A percentile compares a stretch with the other conserved stretches of the same genome.
These are phyloP conservation scores for Penicillium sp. DNA, from an alignment of 2,329 filamentous ascomycete genomes.

Conservation along the genomic window DNA sequence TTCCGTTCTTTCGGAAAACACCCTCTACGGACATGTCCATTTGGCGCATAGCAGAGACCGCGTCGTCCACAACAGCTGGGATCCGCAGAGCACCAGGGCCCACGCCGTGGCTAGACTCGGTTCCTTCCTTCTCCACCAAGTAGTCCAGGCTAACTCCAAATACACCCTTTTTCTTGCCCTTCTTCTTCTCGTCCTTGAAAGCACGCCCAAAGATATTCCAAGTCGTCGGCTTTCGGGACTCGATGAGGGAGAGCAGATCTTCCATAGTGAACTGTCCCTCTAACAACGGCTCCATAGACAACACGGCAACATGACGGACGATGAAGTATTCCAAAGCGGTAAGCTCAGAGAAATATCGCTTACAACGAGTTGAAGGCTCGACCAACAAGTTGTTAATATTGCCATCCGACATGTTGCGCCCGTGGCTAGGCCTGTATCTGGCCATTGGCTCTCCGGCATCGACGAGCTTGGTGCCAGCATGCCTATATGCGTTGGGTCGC, in stretches of 20 bases:
- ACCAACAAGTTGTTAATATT: slow-evolving; percentile 46
- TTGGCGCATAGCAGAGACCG: slow-evolving; percentile 91
- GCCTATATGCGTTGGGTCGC: slow-evolving; percentile 76
- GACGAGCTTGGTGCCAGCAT: slow-evolving; percentile 72
- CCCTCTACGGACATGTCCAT: slow-evolving; percentile 99
- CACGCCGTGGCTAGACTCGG: slow-evolving; percentile 96
- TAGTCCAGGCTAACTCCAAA: slow-evolving; percentile 89
- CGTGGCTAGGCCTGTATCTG: slow-evolving; percentile 70
- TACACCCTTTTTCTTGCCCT: slow-evolving; percentile 86
- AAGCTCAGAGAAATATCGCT: slow-evolving; percentile 94
- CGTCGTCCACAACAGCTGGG: slow-evolving; percentile 92
- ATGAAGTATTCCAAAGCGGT: slow-evolving; percentile 97
- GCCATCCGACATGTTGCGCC: slow-evolving; percentile 67
- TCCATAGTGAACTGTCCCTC: slow-evolving; percentile 92
- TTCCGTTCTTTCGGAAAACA: slow-evolving; percentile 98
- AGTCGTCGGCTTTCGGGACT: slow-evolving; percentile 90
- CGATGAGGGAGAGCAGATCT: slow-evolving; percentile 88
- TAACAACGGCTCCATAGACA: slow-evolving; percentile 91
- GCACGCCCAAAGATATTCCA: slow-evolving; percentile 99
- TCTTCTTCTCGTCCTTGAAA: slow-evolving; percentile 75
- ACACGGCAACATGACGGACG: slow-evolving; percentile 88
- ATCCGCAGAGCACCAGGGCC: slow-evolving; percentile 89
- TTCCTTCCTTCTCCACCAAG: slow-evolving; percentile 89
- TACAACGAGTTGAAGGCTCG: slow-evolving; percentile 63
- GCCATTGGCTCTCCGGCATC: slow-evolving; percentile 63